Evolutionary conservation across 2,329 filamentous ascomycete genomes (phyloP).

Genomic region (Cladosporium sp.): DNA sequence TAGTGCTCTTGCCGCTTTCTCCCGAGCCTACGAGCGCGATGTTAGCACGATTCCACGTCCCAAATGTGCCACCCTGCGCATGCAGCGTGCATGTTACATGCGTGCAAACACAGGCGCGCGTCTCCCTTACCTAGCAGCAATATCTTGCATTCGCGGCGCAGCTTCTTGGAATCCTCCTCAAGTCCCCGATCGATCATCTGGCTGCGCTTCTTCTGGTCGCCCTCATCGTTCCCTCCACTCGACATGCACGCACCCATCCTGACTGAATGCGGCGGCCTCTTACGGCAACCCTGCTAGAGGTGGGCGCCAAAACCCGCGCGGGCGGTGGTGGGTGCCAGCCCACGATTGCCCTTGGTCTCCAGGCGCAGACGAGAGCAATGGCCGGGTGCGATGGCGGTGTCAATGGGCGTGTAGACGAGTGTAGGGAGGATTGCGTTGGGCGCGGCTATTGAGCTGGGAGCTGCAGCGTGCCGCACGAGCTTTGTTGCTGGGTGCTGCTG

Average conservation of each 20-base stretch:
- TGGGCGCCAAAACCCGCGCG: constrained; percentile 29
- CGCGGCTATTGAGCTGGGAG: neutral
- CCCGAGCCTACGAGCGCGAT: constrained; percentile 70
- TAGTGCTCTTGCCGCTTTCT: constrained; percentile 98
- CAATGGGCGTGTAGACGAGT: constrained; percentile 15
- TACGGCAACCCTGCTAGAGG: constrained; percentile 33
- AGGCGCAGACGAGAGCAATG: constrained; percentile 16
- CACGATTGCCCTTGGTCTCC: constrained; percentile 15
- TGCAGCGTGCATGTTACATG: neutral
- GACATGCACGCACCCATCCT: constrained; percentile 94
- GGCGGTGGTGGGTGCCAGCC: constrained; percentile 22
- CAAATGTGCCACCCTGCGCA: neutral
- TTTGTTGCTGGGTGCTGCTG: constrained; percentile 7
- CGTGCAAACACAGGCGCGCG: neutral
- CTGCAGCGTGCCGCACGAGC: constrained; percentile 12
- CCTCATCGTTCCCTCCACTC: constrained; percentile 78
- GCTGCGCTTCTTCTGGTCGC: constrained; percentile 92
- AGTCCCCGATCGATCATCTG: constrained; percentile 92
- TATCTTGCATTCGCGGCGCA: constrained; percentile 99
- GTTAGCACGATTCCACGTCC: constrained; percentile 24
- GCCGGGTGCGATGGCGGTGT: neutral
- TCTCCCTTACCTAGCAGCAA: constrained; percentile 75
- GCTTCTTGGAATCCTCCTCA: constrained; percentile 88
- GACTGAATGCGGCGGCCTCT: constrained; percentile 28
- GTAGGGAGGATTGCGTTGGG: neutral